A percentile compares a stretch with the other conserved stretches of the same genome.
Evolutionary conservation across 1,284 basidiomycete genomes (phyloP).

Genomic region (Takashimella tepidaria): DNA sequence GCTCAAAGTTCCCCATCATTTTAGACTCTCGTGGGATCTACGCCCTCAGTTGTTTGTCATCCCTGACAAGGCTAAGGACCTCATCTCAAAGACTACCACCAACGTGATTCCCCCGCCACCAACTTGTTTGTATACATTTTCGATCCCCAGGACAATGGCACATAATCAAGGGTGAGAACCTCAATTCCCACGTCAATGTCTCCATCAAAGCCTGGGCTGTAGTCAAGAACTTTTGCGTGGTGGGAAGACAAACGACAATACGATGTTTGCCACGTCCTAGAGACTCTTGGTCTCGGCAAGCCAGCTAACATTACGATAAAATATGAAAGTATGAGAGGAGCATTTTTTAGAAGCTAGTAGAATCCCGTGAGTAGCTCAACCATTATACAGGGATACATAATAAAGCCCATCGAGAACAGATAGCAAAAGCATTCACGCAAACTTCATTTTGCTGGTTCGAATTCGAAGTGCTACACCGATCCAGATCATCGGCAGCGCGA

Average conservation of each 20-base stretch:
- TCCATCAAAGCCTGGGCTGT: constrained; percentile 47
- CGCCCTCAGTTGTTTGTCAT: constrained; percentile 44
- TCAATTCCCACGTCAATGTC: constrained; percentile 46
- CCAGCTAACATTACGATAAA: constrained; percentile 33
- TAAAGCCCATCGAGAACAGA: no score
- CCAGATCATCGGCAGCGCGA: constrained; percentile 35
- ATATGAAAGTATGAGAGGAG: constrained; percentile 14
- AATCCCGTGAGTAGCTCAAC: not conserved
- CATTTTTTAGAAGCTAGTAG: not conserved
- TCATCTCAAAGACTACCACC: constrained; percentile 32
- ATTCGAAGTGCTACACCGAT: constrained; percentile 30
- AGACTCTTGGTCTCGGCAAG: constrained; percentile 42
- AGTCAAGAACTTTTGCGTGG: constrained; percentile 46
- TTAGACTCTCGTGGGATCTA: constrained; percentile 48
- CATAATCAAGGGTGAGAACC: constrained; percentile 41
- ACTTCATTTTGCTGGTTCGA: constrained; percentile 34
- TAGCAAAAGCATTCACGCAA: constrained; percentile 11
- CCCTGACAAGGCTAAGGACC: constrained; percentile 45
- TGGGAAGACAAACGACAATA: constrained; percentile 38
- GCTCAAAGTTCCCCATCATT: constrained; percentile 45
- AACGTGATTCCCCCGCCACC: constrained; percentile 38
- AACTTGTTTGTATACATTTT: constrained; percentile 38
- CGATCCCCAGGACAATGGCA: constrained; percentile 46
- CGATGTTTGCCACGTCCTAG: constrained; percentile 46
- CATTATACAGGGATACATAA: not conserved